Percentiles rank a stretch among this genome's conserved stretches.
These are phyloP conservation scores for Trypanosoma theileri DNA, from an alignment of 208 protist species.

Conservation along the genomic window DNA sequence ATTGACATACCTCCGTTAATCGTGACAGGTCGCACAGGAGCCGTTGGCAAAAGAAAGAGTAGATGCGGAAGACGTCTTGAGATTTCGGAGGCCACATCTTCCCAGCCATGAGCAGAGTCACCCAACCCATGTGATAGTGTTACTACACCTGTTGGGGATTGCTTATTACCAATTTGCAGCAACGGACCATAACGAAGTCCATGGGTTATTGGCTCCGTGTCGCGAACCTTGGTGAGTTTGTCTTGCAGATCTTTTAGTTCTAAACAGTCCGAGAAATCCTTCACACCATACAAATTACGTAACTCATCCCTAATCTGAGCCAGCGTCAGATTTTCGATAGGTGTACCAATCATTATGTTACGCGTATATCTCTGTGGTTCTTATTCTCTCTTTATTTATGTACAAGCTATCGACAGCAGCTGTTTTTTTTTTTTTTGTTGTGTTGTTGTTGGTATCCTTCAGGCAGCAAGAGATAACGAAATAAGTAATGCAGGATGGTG, in stretches of 20 bases:
- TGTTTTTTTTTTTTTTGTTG: no score
- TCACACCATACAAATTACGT: constrained; percentile 55
- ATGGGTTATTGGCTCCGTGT: constrained; percentile 50
- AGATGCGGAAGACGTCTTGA: constrained; percentile 70
- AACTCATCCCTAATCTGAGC: constrained; percentile 75
- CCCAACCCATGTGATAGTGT: constrained; percentile 92
- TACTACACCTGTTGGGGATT: constrained; percentile 74
- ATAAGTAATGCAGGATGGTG: no score
- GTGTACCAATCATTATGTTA: constrained; percentile 30
- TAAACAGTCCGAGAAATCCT: constrained; percentile 67
- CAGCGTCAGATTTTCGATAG: constrained; percentile 47
- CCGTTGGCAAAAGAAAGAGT: constrained; percentile 91
- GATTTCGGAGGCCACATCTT: constrained; percentile 66
- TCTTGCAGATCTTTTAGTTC: constrained; percentile 63
- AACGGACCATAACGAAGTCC: constrained; percentile 65
- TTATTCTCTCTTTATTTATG: no score
- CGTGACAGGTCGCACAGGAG: constrained; percentile 75
- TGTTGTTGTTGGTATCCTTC: no score
- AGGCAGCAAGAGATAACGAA: no score
- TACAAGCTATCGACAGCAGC: no score
- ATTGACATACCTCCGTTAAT: constrained; percentile 88
- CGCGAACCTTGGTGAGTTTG: constrained; percentile 52
- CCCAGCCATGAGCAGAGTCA: constrained; percentile 89
- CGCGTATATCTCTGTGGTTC: background rate
- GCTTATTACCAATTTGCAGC: constrained; percentile 67